Base-by-base conservation (phyloP, 2,329 filamentous ascomycete genomes). In the Tolypocladium guangdongense region DNA sequence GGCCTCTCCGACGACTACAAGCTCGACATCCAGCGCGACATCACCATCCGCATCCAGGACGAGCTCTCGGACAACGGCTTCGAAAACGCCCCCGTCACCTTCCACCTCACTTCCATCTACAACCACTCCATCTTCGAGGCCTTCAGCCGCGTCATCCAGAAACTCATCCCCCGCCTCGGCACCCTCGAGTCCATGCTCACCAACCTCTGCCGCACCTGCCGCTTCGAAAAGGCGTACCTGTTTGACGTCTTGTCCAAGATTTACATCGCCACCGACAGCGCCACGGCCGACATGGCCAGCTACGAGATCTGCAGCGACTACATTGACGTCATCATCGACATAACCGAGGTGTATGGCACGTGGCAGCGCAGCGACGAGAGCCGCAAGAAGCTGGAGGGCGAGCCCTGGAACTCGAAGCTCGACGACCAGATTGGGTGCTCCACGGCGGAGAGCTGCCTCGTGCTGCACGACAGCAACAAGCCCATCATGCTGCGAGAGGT, bases 301-400 rank as follows among this genome's bases (percentile, higher is more conserved):
- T 99, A 99, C 69, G 93, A 97, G 73, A 95, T 97, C 65, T 99
- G 93, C 73, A 95, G 90, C 50, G 93, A 99, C 67, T 97, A 96
- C 67, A 96, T 99, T 61, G 93, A 99, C 68, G 90, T 97, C 56
- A 95, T 99, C 57, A 92, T 97, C 55, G 93, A 99, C 67, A 87
- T 97, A 52, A 93, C 90, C 32, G 92, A 97, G 66, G 86, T 99
- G 39, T 99, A 96, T 66, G 92, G 91, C 52, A 80, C 76, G 47
- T 97, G 84, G 80, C 72, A 76, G 50, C 76, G 82, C 8, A 76
- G 77, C 32, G 72, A 77, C 27, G 72, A 76, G 22, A 80, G 81
- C 57, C 75, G 77, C 30, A 74, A 77, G 50, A 68, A 69, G 24
- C 74, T 86, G 7, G 82, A 86, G 65, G 80, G 75, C 2, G 74